phyloP scores from a whole-genome alignment of 2,329 filamentous ascomycete genomes.

The Colletotrichum sp. region DNA sequence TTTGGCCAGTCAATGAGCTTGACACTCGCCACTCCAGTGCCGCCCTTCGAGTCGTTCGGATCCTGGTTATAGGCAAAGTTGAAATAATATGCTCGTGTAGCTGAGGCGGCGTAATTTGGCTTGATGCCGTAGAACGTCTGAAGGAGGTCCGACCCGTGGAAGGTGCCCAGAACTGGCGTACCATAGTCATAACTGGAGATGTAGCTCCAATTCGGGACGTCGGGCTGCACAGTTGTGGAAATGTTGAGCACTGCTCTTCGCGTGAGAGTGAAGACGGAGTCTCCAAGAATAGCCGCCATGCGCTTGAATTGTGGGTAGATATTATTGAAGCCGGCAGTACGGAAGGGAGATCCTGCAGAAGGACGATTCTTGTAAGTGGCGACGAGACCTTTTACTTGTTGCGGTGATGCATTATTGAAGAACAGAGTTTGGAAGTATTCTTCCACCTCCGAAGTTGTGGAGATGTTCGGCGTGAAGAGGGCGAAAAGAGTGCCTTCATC shows the following conservation, averaged over 20 bases:
- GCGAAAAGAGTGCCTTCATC: constrained; percentile 71
- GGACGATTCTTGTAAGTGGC: constrained; percentile 55
- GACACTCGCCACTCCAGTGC: background rate
- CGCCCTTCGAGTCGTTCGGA: constrained; percentile 52
- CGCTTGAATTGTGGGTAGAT: constrained; percentile 71
- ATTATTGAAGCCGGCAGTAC: constrained; percentile 61
- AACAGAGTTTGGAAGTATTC: constrained; percentile 58
- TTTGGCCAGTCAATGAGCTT: constrained; percentile 28
- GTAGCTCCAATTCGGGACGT: constrained; percentile 64
- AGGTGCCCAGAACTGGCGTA: constrained; percentile 66
- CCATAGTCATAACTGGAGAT: constrained; percentile 64
- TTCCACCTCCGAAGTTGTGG: constrained; percentile 52
- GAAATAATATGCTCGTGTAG: constrained; percentile 62
- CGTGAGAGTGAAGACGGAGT: constrained; percentile 57
- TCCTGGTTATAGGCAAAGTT: constrained; percentile 63
- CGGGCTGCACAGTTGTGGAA: constrained; percentile 41
- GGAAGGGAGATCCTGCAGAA: constrained; percentile 63
- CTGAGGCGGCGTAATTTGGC: constrained; percentile 50
- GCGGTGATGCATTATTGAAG: constrained; percentile 37
- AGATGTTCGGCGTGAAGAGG: constrained; percentile 64
- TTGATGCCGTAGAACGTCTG: constrained; percentile 58
- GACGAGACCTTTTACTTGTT: constrained; percentile 52
- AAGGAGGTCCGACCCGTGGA: constrained; percentile 64
- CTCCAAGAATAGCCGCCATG: constrained; percentile 66
- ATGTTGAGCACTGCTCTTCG: constrained; percentile 49